Evolutionary conservation across 352 stramenopile genomes (phyloP), one percentile per base, ranked within the genome.

Genomic region (Phytophthora podocarpi): DNA sequence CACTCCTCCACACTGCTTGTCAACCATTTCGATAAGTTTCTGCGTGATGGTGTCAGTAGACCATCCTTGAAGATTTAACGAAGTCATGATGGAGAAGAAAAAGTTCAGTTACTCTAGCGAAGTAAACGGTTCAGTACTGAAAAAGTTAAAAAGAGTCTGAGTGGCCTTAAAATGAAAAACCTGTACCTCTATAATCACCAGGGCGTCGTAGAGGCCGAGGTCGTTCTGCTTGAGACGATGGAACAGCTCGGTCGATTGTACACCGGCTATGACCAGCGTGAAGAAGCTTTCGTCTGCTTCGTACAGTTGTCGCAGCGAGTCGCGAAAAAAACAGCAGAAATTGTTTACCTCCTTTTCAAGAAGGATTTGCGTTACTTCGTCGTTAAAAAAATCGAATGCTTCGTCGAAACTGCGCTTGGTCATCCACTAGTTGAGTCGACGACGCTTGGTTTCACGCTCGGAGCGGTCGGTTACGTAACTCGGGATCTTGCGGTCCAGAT

Each of bases 11-110:
- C n/a, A n/a, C n/a, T n/a, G 54, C 32, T 55, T 53, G 13, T 55
- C 42, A 9, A 46, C 23, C 34, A 55, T 53, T 41, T 53, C 53
- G 9, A 47, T 47, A 23, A 47, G 16, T 11, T 32, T 41, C 9
- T 57, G 49, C 5, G 49, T 57, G 6, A 57, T 57, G 24, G 49
- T 30, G 2, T 57, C 49, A 31, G 35, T 11, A 39, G 35, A 47
- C 49, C 49, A 57, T 47, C 35, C 49, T 57, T 57, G 35, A n/a
- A 34, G 34, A 56, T 56, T 56, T 40, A 56, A 56, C 13, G 32
- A 34, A 57, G 49, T 30, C 49, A 57, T 57, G 21, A 30, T 47
- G n/a, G n/a, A 37, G 49, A 23, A 15, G n/a, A 47, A 57, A 37
- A 40, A 31, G 13, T 49, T 55, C 31, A 45, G 47, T 57, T 57